Percentiles rank a stretch among this genome's conserved stretches.
Evolutionary conservation across 306 rosid species (phyloP).

Genomic region (Quercus wislizeni): DNA sequence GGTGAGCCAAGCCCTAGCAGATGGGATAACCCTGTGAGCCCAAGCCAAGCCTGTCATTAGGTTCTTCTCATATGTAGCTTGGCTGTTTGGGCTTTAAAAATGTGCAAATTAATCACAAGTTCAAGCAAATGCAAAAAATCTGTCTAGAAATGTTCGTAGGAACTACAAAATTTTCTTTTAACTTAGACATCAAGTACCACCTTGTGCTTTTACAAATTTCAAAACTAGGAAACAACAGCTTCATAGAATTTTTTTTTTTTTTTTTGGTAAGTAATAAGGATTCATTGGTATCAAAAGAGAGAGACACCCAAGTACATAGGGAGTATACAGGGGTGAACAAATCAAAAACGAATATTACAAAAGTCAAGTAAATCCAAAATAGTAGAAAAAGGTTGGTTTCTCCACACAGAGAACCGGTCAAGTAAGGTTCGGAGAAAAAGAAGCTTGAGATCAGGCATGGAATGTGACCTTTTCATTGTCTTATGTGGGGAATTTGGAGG

Average conservation of each 20-base stretch:
- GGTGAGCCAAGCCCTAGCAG: neutral
- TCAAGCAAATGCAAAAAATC: neutral
- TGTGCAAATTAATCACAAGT: neutral
- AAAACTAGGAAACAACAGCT: neutral
- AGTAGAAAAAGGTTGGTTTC: no score
- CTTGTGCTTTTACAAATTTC: neutral
- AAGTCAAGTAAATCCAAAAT: no score
- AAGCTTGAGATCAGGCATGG: no score
- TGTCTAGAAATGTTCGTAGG: neutral
- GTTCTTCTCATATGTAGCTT: neutral
- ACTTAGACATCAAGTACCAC: neutral
- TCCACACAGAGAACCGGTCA: no score
- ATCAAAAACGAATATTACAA: no score
- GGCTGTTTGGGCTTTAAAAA: neutral
- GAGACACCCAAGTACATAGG: no score
- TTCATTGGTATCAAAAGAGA: no score
- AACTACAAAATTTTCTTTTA: neutral
- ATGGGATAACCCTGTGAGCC: neutral
- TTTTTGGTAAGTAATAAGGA: no score
- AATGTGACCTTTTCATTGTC: no score
- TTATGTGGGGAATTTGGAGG: no score
- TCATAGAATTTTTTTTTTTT: neutral
- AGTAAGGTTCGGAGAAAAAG: no score
- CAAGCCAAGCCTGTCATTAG: neutral
- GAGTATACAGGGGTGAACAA: no score